Conservation (phyloP, 2,329 filamentous ascomycete genomes). For the Leptographium lundbergii region DNA sequence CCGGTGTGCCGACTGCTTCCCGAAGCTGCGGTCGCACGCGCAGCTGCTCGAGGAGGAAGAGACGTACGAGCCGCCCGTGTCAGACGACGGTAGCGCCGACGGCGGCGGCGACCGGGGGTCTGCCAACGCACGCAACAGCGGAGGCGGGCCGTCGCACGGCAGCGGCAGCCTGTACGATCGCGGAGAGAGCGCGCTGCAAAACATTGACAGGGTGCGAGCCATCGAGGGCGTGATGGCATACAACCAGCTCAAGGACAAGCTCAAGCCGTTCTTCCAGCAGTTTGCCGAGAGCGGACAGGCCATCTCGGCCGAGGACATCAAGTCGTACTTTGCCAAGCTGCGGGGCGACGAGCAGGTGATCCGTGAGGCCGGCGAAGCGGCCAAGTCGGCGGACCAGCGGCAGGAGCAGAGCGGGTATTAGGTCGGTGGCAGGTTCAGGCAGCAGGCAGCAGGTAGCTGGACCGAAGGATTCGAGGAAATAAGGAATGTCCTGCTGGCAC, state of each 20-base stretch:
- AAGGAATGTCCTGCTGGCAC: background rate
- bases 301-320: constrained; percentile 91
- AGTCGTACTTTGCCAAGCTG: constrained; percentile 87
- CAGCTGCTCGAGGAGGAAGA: constrained; percentile 92
- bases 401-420: constrained; percentile 43
- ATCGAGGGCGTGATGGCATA: constrained; percentile 98
- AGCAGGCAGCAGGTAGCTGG: too few species aligned
- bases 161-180: constrained; percentile 80
- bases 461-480: background rate
- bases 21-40: constrained; percentile 53
- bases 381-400: constrained; percentile 27
- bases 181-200: constrained; percentile 82
- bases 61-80: constrained; percentile 82
- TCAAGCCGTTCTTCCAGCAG: constrained; percentile 88
- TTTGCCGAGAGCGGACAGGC: constrained; percentile 85
- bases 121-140: constrained; percentile 41
- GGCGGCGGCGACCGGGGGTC: constrained; percentile 39
- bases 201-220: constrained; percentile 81
- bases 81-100: constrained; percentile 45
- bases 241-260: constrained; percentile 86
- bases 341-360: constrained; percentile 75
- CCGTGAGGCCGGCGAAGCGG: constrained; percentile 44
- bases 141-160: constrained; percentile 47
- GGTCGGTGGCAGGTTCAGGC: too few species aligned
- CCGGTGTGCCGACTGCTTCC: constrained; percentile 71